phyloP scores from a whole-genome alignment of 257 asterid species.

The Solanum lycopersicoides region DNA sequence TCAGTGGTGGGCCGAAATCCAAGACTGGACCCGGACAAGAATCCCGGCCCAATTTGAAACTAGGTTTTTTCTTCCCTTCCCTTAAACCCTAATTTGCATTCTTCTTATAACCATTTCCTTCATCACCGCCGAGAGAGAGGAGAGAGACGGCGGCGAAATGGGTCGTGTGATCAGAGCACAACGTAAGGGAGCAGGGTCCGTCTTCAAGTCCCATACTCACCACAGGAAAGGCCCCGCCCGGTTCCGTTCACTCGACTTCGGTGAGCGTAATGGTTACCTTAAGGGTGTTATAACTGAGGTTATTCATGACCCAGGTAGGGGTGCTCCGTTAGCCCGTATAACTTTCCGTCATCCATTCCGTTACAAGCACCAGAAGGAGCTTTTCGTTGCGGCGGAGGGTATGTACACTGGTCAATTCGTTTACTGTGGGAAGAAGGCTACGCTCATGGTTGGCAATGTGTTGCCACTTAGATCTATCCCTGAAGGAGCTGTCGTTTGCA shows the following conservation, averaged over 20 bases:
- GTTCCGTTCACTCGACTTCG: conserved; percentile 67
- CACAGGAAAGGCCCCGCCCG: conserved; percentile 77
- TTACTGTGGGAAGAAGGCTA: conserved; percentile 69
- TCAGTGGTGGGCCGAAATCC: neutral
- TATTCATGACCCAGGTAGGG: conserved; percentile 79
- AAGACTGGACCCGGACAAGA: neutral
- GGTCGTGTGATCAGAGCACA: conserved; percentile 73
- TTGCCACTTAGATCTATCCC: conserved; percentile 66
- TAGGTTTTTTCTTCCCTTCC: neutral
- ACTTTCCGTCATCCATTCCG: conserved; percentile 77
- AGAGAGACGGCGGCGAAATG: conserved; percentile 13
- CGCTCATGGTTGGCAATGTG: conserved; percentile 56
- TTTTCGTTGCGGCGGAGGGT: conserved; percentile 69
- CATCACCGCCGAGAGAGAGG: neutral
- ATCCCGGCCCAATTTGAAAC: neutral
- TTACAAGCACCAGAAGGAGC: conserved; percentile 71
- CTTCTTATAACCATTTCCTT: neutral
- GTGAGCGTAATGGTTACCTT: conserved; percentile 75
- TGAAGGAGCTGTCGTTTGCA: conserved; percentile 72
- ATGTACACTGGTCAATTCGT: conserved; percentile 63
- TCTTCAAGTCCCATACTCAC: conserved; percentile 69
- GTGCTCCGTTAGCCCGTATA: conserved; percentile 65
- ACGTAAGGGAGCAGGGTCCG: conserved; percentile 79
- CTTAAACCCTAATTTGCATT: neutral
- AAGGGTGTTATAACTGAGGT: conserved; percentile 62